Evolutionary conservation across 495 filamentous ascomycete genomes (phyloP).

Genomic region (Penicillium coffeae): DNA sequence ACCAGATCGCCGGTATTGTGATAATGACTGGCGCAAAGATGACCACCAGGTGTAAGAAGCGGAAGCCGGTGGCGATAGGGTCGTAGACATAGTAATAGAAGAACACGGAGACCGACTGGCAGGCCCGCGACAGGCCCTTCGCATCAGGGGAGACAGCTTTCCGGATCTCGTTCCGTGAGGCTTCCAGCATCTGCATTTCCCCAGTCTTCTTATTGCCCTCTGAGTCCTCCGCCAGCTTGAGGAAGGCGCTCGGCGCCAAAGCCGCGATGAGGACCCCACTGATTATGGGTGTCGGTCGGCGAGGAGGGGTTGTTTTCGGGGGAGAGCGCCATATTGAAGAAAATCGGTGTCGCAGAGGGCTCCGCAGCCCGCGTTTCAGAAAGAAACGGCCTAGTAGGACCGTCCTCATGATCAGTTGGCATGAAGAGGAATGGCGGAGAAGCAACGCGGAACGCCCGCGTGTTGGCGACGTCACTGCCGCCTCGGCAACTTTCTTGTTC

Average conservation of each 20-base stretch:
- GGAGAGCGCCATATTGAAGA: constrained; percentile 26
- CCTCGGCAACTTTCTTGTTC: too few relatives aligned
- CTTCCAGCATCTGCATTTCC: constrained; percentile 81
- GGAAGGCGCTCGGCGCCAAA: constrained; percentile 65
- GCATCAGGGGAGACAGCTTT: constrained; percentile 60
- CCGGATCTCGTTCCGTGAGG: constrained; percentile 69
- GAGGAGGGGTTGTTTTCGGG: constrained; percentile 17
- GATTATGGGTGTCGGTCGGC: constrained; percentile 21
- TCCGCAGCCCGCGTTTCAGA: constrained; percentile 33
- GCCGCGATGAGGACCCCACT: constrained; percentile 46
- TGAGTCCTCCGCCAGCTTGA: constrained; percentile 64
- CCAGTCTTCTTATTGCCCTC: constrained; percentile 62
- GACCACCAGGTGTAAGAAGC: constrained; percentile 77
- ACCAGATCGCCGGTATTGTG: constrained; percentile 74
- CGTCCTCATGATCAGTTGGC: constrained; percentile 51
- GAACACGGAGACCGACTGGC: constrained; percentile 55
- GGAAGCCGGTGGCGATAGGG: constrained; percentile 79
- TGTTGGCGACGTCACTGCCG: too few relatives aligned
- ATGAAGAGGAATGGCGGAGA: constrained; percentile 6
- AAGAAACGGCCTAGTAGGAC: constrained; percentile 53
- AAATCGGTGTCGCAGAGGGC: constrained; percentile 13
- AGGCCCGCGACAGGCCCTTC: constrained; percentile 49
- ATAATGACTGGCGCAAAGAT: constrained; percentile 91
- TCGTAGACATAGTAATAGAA: constrained; percentile 74
- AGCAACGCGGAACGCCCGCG: too few relatives aligned